Evolutionary conservation across 164 flowering plant species (phyloP), one percentile per base, ranked within the genome.

Genomic region (Chloranthus sessilifolius): DNA sequence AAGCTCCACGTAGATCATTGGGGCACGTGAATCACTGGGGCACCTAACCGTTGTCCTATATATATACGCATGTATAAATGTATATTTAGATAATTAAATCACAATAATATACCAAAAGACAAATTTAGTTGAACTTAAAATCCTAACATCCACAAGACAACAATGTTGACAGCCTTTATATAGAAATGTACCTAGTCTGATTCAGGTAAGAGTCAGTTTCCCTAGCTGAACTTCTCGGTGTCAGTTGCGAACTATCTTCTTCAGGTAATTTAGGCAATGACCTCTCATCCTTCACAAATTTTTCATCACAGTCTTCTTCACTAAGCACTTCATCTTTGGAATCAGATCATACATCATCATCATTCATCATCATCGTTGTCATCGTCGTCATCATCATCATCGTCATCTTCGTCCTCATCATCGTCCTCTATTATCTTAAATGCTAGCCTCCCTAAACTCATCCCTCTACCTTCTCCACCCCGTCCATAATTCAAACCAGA

Each of bases 191-290:
- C 96, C 96, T 82, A 17, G 77, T 78, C 59, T 83, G 76, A 63
- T 85, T 83, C 26, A 88, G 71, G 68, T 82, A 78, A 43, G 95
- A 80, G 11, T 65, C 90, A 52, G 67, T 56, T 19, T 50, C 40
- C 21, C 58, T 76, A 4, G 61, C 38, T 12, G 80, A 74, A 47
- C 37, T 61, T 29, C 42, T 56, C 17, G 72, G 50, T 4, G 21
- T 20, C 28, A 19, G 12, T 42, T 38, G 54, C 7, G 25, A 50
- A 27, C 11, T 44, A 31, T n/a, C 66, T 50, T 41, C 56, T 36
- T 60, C 55, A 5, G 48, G 67, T 7, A 45, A 38, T 21, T 53
- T 65, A 39, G 65, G 47, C n/a, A n/a, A n/a, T n/a, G n/a, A n/a
- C n/a, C n/a, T n/a, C n/a, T n/a, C n/a, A n/a, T n/a, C n/a, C n/a